Base-by-base conservation (phyloP, 2,329 filamentous ascomycete genomes). In the Lasiodiplodia hormozganensis region DNA sequence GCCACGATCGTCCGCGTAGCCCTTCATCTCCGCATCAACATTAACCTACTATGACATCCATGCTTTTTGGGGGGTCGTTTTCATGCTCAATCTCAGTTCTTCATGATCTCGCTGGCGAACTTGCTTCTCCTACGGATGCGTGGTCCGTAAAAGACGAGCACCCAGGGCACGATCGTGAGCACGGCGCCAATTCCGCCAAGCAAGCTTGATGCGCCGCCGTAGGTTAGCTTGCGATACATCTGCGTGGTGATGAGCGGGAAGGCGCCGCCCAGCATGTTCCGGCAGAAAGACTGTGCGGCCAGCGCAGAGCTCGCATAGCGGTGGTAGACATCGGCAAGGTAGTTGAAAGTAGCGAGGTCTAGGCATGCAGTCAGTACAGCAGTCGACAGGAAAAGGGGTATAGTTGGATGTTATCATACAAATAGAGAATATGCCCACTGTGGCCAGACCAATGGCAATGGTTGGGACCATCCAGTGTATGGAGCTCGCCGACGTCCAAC, bases 291-390 rank as follows among this genome's bases (percentile, higher is more conserved):
- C 81, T 97, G 93, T 0, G 94, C 93, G 0, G 94, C 94, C 6
- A 97, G 82, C 0, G 94, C 94, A 0, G 92, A 96, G 49, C 90
- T 93, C 0, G 94, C 93, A 74, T 95, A 97, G 2, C 87, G 85
- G 76, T 94, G 91, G 78, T 97, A 97, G 1, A 90, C 90, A 76
- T 97, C 94, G 23, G 94, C 93, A 1, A 97, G 85, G 73, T 97
- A 97, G 77, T 97, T 97, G 82, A 97, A 97, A 0, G 93, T 92
- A 2, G 94, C 90, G 1, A 97, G 85, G 76, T 67, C 65, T 67
- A 40, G 16, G 3, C 4, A 4, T 7, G 3, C 12, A 16, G 31
- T 49, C n/a, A 56, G 40, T 23, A 36, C 78, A 77, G 31, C 18
- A n/a, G 7, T 36, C 23, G 8, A 14, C 2, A 25, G 31, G 31